Conservation (phyloP, 2,329 filamentous ascomycete species). For the Trichoderma polysporum region DNA sequence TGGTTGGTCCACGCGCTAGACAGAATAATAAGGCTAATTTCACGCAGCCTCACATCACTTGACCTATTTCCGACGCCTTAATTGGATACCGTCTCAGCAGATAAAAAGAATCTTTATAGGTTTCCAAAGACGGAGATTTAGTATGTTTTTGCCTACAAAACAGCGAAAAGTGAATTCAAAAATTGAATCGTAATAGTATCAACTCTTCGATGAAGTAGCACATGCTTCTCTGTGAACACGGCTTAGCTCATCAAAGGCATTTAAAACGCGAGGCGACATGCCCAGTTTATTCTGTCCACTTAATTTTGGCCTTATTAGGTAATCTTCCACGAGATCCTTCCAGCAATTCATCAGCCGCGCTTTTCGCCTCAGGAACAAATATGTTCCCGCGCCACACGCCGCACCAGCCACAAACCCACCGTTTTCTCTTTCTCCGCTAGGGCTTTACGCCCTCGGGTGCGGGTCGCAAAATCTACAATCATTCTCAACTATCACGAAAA, state of each 20-base stretch:
- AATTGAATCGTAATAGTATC: not conserved
- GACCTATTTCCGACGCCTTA: not conserved
- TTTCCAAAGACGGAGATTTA: not conserved
- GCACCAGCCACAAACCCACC: slow-evolving; percentile 22
- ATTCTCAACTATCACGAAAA: slow-evolving; percentile 33
- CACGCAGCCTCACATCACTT: slow-evolving; percentile 19
- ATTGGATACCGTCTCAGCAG: not conserved
- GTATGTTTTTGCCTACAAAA: too few relatives aligned
- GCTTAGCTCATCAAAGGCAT: not conserved
- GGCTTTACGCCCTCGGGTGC: slow-evolving; percentile 40
- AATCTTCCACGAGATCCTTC: not conserved
- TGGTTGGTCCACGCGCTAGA: slow-evolving; percentile 32
- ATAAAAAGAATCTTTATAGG: not conserved
- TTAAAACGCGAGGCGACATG: not conserved
- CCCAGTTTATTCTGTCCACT: slow-evolving; percentile 19
- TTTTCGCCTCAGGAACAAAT: slow-evolving; percentile 25
- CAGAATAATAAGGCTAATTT: slow-evolving; percentile 24
- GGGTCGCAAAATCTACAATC: slow-evolving; percentile 37
- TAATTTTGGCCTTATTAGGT: not conserved
- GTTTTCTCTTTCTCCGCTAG: slow-evolving; percentile 30
- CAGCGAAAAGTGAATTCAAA: not conserved
- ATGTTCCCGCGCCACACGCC: slow-evolving; percentile 1
- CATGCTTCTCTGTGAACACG: not conserved
- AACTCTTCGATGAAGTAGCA: not conserved
- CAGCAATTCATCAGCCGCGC: not conserved